Percentiles rank a stretch among this genome's conserved stretches.
Conservation (phyloP, 331 rosid genomes). For the Ulmus americana region DNA sequence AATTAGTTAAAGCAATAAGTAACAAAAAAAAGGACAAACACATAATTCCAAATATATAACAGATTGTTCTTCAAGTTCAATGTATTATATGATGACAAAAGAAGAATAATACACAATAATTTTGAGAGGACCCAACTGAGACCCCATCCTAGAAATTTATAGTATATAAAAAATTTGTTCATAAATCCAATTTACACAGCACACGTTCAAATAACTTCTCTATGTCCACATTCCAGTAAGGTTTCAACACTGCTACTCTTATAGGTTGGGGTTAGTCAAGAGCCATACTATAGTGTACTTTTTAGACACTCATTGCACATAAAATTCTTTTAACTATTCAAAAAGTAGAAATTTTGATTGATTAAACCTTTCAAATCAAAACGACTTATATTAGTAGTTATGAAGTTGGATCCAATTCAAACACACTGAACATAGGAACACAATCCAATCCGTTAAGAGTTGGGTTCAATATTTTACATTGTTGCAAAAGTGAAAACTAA, state of each 20-base stretch:
- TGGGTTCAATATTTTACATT: too few relatives aligned
- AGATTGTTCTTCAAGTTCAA: neutral
- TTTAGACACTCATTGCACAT: neutral
- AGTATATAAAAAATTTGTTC: too few relatives aligned
- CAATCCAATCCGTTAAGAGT: too few relatives aligned
- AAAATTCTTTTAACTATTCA: neutral
- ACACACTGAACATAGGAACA: neutral
- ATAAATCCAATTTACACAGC: too few relatives aligned
- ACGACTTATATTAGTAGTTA: neutral
- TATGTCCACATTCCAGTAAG: too few relatives aligned
- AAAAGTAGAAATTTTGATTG: neutral
- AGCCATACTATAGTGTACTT: neutral
- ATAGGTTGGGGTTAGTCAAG: neutral
- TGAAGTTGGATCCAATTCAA: neutral
- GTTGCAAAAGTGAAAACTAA: too few relatives aligned
- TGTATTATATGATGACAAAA: too few relatives aligned
- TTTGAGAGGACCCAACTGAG: too few relatives aligned
- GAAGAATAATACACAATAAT: too few relatives aligned
- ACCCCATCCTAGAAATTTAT: too few relatives aligned
- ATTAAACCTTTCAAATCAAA: neutral
- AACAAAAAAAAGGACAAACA: neutral
- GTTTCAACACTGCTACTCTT: neutral
- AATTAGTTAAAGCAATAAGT: neutral
- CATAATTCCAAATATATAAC: neutral
- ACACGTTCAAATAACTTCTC: too few relatives aligned